Base-by-base conservation (phyloP, 208 protist genomes). In the Trichomonas gallinae region DNA sequence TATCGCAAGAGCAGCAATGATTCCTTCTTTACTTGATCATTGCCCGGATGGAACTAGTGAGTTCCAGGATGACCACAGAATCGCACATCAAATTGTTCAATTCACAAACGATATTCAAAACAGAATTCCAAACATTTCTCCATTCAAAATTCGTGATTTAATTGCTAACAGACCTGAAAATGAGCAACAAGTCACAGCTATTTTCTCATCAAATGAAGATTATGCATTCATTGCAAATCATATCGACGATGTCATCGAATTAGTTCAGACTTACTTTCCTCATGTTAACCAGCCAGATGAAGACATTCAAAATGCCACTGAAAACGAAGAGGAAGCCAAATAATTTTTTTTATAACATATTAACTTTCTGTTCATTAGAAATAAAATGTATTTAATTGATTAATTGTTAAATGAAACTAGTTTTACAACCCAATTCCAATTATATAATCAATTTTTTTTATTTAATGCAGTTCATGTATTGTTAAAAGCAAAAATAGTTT, bases 201-300 rank as follows among this genome's bases (percentile, higher is more conserved):
- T 93, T 58, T 93, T 93, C n/a, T 44, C 87, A 51, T 48, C 87
- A 51, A 44, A 93, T 11, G 87, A 93, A 51, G 87, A 93, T 48
- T 93, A 44, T 13, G 87, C 40, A 11, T 34, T 42, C 31, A 93
- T 93, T 51, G 42, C 87, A 51, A 13, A 34, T 13, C 40, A 93
- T 34, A 26, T 44, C 13, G 44, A 93, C 4, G 44, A 51, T 34
- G 44, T 93, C 17, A 93, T 93, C 10, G 44, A 93, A 40, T 51
- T 93, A 38, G 44, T 93, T 8, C 42, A 93, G 10, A 40, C 23
- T 58, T 38, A 42, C 26, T 93, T 93, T 26, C 87, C 87, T n/a
- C 36, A 11, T n/a, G 3, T n/a, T 9, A 45, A 89, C 44, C 4
- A 17, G 23, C 6, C 8, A 34, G 63, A 82, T 36, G 63, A 34